Evolutionary conservation across 805 yeast genomes (phyloP), one percentile per base, ranked within the genome.

Genomic region (Yamadazyma philogaea): DNA sequence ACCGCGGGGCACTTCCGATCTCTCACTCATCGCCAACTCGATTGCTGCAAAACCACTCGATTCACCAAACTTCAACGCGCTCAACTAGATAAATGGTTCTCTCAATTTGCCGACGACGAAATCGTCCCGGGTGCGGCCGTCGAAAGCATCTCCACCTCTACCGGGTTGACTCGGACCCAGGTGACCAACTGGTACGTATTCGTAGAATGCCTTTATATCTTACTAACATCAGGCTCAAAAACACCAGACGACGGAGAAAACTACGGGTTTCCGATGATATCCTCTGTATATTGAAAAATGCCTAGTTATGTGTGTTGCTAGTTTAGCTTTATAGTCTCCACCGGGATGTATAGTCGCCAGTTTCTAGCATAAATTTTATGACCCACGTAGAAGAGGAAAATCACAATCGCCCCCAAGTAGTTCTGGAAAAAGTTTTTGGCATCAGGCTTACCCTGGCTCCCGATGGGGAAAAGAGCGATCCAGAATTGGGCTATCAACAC

Each of bases 171-270:
- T 7, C 4, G 15, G 8, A 11, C 36, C 5, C 52, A 47, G 28
- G 41, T 49, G 4, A 44, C 30, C 34, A 47, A 41, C 30, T 48
- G 53, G 50, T 48, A 50, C 17, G 53, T 50, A n/a, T 24, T 24
- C 28, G 4, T 11, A 24, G 12, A 11, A 4, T 4, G 8, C 12
- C 8, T 11, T 24, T 24, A n/a, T 24, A 24, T 24, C 12, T 11
- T 24, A 24, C 28, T 24, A 24, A 24, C 28, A 5, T 7, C 8
- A 72, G 77, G 43, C 80, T 89, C 3, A 39, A 45, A 78, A 82
- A 52, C 82, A 85, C 49, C 85, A 86, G 30, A 82, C 19, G 54
- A 35, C 36, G 38, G 19, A 5, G 3, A 17, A 10, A 27, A 3
- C 10, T 7, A 17, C 16, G 7, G 5, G 28, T 34, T 4, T 34